A percentile compares a stretch with the other conserved stretches of the same genome.
Conservation (phyloP, 306 rosid genomes). For the Urtica urens region DNA sequence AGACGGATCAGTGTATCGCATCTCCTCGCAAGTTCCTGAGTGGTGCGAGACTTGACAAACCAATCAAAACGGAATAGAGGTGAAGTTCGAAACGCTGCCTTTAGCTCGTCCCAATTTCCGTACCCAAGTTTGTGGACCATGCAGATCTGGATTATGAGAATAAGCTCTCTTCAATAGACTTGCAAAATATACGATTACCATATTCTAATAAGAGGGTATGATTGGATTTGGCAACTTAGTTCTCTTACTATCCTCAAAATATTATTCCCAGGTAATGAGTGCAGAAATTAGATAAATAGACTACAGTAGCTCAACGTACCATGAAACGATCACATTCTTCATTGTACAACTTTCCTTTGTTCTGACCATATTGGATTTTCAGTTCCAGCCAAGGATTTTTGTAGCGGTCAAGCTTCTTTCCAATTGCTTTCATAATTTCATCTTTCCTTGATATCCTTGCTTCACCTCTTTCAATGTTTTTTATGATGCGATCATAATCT, state of each 20-base stretch:
- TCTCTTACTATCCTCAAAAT: too few relatives aligned
- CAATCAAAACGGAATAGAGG: conserved; percentile 98
- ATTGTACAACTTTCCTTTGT: conserved; percentile 90
- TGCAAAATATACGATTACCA: too few relatives aligned
- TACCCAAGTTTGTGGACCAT: conserved; percentile 98
- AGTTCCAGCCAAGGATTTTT: conserved; percentile 98
- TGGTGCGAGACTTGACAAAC: conserved; percentile 98
- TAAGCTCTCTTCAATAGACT: too few relatives aligned
- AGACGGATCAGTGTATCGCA: conserved; percentile 88
- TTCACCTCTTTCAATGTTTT: conserved; percentile 98
- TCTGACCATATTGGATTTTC: conserved; percentile 93
- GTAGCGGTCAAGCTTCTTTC: conserved; percentile 93
- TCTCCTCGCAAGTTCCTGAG: conserved; percentile 97
- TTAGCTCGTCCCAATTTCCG: conserved; percentile 98
- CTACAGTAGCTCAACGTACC: conserved; percentile 36
- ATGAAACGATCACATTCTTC: conserved; percentile 99
- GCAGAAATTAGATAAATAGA: neutral
- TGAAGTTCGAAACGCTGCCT: conserved; percentile 95
- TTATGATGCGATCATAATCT: conserved; percentile 94
- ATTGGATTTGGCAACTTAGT: too few relatives aligned
- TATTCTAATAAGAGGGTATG: too few relatives aligned
- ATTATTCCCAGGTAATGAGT: too few relatives aligned
- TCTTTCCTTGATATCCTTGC: conserved; percentile 94
- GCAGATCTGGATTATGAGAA: conserved; percentile 68
- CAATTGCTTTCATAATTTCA: conserved; percentile 98